Conservation (phyloP, 164 flowering plant genomes). For the Houttuynia cordata region DNA sequence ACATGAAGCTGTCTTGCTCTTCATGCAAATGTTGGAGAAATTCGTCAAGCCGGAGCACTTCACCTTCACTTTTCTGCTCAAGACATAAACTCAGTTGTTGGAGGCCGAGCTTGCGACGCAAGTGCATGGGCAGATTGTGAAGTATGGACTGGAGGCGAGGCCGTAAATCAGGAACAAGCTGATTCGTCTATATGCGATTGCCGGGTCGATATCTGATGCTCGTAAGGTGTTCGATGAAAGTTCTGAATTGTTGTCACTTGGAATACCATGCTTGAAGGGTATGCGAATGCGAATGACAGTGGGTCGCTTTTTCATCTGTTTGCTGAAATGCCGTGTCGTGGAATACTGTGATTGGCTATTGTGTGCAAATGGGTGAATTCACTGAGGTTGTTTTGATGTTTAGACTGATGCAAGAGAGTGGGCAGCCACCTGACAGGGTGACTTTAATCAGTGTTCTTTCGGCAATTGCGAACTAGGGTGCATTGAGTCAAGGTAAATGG, state of each 20-base stretch:
- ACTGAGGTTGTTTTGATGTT: conserved; percentile 5
- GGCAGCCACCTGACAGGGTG: conserved; percentile 6
- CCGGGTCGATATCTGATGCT: conserved; percentile 6
- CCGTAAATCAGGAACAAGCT: conserved; percentile 7
- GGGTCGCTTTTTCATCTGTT: conserved; percentile 4
- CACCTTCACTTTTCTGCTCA: conserved; percentile 13
- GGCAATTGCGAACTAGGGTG: conserved; percentile 9
- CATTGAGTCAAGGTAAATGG: conserved; percentile 10
- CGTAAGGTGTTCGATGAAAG: conserved; percentile 10
- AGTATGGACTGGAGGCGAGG: conserved; percentile 3
- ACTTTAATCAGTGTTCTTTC: conserved; percentile 10
- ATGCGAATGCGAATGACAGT: conserved; percentile 1
- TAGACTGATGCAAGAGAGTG: conserved; percentile 6
- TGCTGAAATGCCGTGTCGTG: conserved; percentile 12
- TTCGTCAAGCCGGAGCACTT: conserved; percentile 6
- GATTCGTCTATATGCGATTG: conserved; percentile 5
- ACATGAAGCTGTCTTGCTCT: conserved; percentile 5
- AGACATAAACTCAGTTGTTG: conserved; percentile 7
- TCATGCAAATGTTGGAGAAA: conserved; percentile 1
- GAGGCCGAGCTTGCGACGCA: conserved; percentile 1
- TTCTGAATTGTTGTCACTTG: conserved; percentile 8
- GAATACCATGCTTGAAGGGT: conserved; percentile 11
- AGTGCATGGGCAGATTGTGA: conserved; percentile 7
- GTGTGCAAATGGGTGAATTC: conserved; percentile 4
- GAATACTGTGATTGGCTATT: conserved; percentile 10